Percentiles rank a stretch among this genome's conserved stretches.
Conservation (phyloP, 2,329 filamentous ascomycete species). For the Penicillium sp. region DNA sequence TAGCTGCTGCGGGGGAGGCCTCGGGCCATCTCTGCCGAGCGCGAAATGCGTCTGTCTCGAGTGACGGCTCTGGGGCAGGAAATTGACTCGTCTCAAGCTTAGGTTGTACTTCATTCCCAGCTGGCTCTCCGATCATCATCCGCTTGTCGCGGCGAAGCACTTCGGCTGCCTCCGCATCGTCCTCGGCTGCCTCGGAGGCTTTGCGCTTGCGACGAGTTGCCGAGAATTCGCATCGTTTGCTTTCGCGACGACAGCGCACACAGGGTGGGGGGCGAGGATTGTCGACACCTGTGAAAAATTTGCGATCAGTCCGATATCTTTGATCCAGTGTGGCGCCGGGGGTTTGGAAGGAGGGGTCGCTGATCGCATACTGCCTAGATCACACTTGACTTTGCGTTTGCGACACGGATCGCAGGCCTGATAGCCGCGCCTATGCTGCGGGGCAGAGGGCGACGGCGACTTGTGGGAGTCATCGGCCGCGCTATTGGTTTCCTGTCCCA, state of each 20-base stretch:
- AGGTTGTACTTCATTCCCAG: conserved; percentile 24
- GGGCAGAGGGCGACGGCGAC: conserved; percentile 35
- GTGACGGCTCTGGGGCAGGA: conserved; percentile 28
- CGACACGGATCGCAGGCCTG: conserved; percentile 54
- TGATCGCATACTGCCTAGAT: conserved; percentile 47
- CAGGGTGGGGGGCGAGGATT: conserved; percentile 93
- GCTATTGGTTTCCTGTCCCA: conserved; percentile 26
- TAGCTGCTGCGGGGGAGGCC: conserved; percentile 23
- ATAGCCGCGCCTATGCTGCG: conserved; percentile 50
- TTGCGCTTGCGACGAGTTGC: conserved; percentile 92
- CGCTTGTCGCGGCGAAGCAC: conserved; percentile 48
- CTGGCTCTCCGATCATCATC: conserved; percentile 56
- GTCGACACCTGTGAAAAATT: conserved; percentile 63
- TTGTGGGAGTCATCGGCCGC: conserved; percentile 24
- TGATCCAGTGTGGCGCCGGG: conserved; percentile 4
- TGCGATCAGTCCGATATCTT: conserved; percentile 19
- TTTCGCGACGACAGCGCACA: conserved; percentile 88
- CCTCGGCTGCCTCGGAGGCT: conserved; percentile 53
- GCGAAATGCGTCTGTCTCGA: conserved; percentile 28
- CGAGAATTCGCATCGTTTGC: conserved; percentile 96
- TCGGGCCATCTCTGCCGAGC: conserved; percentile 37
- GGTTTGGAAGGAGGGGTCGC: conserved; percentile 18
- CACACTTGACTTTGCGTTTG: conserved; percentile 53
- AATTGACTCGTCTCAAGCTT: conserved; percentile 31
- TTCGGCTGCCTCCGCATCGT: conserved; percentile 46